phyloP scores from a whole-genome alignment of 495 filamentous ascomycete species.

The Rhizodiscina lignyota region DNA sequence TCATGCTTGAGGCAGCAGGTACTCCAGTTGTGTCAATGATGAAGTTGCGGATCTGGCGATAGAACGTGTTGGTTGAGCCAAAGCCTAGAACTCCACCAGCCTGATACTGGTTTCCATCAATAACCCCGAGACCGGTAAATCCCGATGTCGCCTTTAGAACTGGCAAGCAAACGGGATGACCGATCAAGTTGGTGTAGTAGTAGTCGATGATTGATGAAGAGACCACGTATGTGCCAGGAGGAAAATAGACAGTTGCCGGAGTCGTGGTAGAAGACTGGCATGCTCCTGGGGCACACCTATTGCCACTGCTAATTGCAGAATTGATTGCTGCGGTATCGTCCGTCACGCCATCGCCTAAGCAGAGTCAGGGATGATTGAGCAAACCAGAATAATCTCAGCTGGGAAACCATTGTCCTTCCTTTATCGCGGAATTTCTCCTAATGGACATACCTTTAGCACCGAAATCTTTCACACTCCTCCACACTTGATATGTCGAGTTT shows the following conservation, averaged over 20 bases:
- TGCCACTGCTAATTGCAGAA: slow-evolving; percentile 17
- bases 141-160: slow-evolving; percentile 45
- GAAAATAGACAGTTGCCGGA: slow-evolving; percentile 42
- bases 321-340: slow-evolving; percentile 37
- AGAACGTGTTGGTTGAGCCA: slow-evolving; percentile 57
- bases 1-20: slow-evolving; percentile 31
- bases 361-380: too few species aligned
- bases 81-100: slow-evolving; percentile 9
- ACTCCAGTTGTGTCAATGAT: slow-evolving; percentile 56
- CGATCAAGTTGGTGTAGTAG: slow-evolving; percentile 22
- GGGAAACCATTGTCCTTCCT: too few species aligned
- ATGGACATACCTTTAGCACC: too few species aligned
- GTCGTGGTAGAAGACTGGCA: slow-evolving; percentile 27
- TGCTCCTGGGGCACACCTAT: slow-evolving; percentile 14
- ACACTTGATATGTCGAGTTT: too few species aligned
- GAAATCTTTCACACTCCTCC: too few species aligned
- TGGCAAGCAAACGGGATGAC: slow-evolving; percentile 43
- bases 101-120: slow-evolving; percentile 30
- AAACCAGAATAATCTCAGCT: too few species aligned
- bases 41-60: slow-evolving; percentile 60
- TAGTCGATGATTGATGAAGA: slow-evolving; percentile 19
- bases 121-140: slow-evolving; percentile 47
- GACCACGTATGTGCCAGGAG: slow-evolving; percentile 31
- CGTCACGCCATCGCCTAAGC: slow-evolving; percentile 29
- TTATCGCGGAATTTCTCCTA: too few species aligned